Percentiles rank a stretch among this genome's conserved stretches.
These are phyloP conservation scores for Alloteropsis angusta DNA, from an alignment of 202 grass and related monocot species.

Conservation along the genomic window DNA sequence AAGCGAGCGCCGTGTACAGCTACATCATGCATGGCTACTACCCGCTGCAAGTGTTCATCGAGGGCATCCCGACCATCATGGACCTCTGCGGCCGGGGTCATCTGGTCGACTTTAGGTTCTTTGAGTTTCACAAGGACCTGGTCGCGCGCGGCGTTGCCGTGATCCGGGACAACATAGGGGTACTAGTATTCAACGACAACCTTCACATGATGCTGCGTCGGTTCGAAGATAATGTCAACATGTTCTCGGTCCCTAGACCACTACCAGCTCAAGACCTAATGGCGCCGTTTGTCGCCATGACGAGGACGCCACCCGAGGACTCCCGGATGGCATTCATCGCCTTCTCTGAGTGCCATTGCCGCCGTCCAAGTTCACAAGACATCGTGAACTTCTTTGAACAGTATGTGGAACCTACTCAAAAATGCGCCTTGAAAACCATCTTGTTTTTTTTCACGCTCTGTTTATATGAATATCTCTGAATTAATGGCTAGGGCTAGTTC, in stretches of 20 bases:
- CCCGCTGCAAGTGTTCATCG: not conserved
- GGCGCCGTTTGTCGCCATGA: not conserved
- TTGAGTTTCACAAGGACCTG: slow-evolving; percentile 26
- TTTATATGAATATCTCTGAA: not conserved
- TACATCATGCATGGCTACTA: slow-evolving; percentile 17
- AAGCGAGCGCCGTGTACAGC: not conserved
- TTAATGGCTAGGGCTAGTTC: too few species aligned
- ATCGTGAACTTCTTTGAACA: slow-evolving; percentile 26
- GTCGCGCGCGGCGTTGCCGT: slow-evolving; percentile 4
- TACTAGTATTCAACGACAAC: slow-evolving; percentile 29
- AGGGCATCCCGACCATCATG: not conserved
- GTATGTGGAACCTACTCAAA: not conserved
- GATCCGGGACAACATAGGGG: slow-evolving; percentile 18
- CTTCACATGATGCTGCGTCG: slow-evolving; percentile 8
- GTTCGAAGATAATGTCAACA: not conserved
- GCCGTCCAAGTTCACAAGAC: not conserved
- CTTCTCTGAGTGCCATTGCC: not conserved
- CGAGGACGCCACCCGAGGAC: slow-evolving; percentile 21
- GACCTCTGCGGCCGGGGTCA: not conserved
- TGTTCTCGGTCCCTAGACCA: not conserved
- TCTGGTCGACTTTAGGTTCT: slow-evolving; percentile 36
- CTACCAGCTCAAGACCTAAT: slow-evolving; percentile 12
- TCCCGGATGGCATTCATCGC: slow-evolving; percentile 31
- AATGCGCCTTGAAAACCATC: not conserved
- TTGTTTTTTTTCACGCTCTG: not conserved